Conservation (phyloP, 164 flowering plant species). For the Liriodendron chinense region DNA sequence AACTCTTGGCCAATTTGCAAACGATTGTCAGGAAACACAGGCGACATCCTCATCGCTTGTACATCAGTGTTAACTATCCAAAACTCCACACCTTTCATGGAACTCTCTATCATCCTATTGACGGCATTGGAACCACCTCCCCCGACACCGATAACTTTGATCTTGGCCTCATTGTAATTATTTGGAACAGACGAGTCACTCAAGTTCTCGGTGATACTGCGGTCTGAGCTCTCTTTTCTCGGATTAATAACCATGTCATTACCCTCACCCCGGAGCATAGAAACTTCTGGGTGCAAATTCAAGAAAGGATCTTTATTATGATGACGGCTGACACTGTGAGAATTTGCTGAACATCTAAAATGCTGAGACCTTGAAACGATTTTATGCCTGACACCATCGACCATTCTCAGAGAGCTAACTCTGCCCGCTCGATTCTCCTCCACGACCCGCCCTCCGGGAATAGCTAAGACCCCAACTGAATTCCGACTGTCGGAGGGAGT, state of each 20-base stretch:
- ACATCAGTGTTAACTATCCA: conserved; percentile 99
- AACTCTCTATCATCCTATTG: conserved; percentile 94
- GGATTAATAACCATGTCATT: conserved; percentile 38
- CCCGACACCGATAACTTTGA: conserved; percentile 96
- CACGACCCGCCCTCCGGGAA: conserved; percentile 42
- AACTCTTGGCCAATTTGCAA: conserved; percentile 89
- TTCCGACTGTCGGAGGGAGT: conserved; percentile 39
- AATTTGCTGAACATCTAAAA: conserved; percentile 52
- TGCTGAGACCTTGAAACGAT: conserved; percentile 14
- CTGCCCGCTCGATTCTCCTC: conserved; percentile 29
- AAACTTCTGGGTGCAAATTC: conserved; percentile 73
- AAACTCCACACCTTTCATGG: conserved; percentile 95
- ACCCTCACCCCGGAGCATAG: conserved; percentile 78
- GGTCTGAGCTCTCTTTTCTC: conserved; percentile 47
- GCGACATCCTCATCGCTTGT: conserved; percentile 95
- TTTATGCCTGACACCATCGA: conserved; percentile 36
- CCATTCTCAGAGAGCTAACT: conserved; percentile 30
- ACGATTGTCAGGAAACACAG: conserved; percentile 73
- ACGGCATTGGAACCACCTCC: conserved; percentile 99
- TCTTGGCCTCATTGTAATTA: conserved; percentile 73
- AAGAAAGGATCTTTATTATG: conserved; percentile 69
- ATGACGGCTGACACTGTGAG: conserved; percentile 47
- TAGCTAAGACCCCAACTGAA: conserved; percentile 40
- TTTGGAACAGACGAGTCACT: conserved; percentile 35
- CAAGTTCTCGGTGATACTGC: conserved; percentile 50